Conservation (phyloP, 1,284 basidiomycete species). For the Filobasidium uniguttulatum region DNA sequence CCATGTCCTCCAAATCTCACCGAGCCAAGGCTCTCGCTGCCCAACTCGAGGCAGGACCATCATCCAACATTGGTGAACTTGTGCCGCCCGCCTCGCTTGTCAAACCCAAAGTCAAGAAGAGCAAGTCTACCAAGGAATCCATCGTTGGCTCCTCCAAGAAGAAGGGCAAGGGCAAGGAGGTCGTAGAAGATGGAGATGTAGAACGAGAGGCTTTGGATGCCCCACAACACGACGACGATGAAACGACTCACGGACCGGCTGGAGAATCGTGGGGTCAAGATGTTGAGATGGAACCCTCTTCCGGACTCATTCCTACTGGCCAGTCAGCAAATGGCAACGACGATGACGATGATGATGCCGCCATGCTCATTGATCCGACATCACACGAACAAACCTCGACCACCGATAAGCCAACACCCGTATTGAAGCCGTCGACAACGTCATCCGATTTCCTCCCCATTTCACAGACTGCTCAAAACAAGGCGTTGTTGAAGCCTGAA, state of each 20-base stretch:
- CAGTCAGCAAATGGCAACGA: neutral
- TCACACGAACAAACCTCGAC: no score
- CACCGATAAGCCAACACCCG: no score
- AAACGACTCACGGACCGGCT: neutral
- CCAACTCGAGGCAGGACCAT: conserved; percentile 32
- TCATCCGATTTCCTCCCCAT: conserved; percentile 34
- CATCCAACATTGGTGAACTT: conserved; percentile 26
- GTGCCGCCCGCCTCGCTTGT: conserved; percentile 11
- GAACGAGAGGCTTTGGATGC: conserved; percentile 4
- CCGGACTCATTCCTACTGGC: neutral
- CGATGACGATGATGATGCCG: conserved; percentile 12
- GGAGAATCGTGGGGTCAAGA: neutral
- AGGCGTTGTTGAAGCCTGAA: conserved; percentile 49
- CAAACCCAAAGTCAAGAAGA: conserved; percentile 18
- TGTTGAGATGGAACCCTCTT: neutral
- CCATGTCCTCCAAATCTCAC: conserved; percentile 29
- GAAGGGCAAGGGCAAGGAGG: conserved; percentile 6
- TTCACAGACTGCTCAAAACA: conserved; percentile 19
- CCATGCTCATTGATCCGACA: conserved; percentile 14
- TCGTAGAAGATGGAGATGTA: neutral
- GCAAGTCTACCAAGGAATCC: conserved; percentile 14
- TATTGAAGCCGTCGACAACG: conserved; percentile 6
- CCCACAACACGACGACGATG: no score
- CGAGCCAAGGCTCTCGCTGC: conserved; percentile 36
- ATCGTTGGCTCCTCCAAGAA: conserved; percentile 17